These are phyloP conservation scores for Saccharomycopsis selenospora DNA, from an alignment of 805 yeast species.

Conservation along the genomic window DNA sequence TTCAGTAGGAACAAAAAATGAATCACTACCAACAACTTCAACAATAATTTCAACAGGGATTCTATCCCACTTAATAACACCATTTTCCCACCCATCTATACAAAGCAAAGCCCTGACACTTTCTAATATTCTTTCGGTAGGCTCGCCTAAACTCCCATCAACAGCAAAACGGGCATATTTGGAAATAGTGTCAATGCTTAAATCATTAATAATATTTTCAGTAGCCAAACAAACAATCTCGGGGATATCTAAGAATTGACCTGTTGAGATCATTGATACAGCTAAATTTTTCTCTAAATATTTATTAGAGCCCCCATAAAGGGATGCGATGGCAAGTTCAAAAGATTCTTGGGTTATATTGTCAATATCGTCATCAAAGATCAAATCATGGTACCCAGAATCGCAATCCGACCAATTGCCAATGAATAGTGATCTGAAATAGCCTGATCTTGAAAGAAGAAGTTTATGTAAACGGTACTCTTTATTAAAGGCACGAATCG, in stretches of 20 bases:
- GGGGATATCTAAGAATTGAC: constrained; percentile 42
- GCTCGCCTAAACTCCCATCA: constrained; percentile 38
- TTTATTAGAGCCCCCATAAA: constrained; percentile 38
- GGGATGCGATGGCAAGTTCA: constrained; percentile 39
- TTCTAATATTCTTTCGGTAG: constrained; percentile 39
- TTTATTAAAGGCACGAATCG: constrained; percentile 39
- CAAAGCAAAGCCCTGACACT: constrained; percentile 40
- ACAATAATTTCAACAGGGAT: constrained; percentile 38
- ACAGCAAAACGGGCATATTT: constrained; percentile 37
- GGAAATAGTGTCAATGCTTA: constrained; percentile 33
- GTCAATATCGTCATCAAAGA: constrained; percentile 33
- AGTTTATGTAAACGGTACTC: constrained; percentile 41
- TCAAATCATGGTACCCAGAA: constrained; percentile 25
- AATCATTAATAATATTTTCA: constrained; percentile 30
- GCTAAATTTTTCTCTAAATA: constrained; percentile 32
- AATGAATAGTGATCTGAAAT: constrained; percentile 39
- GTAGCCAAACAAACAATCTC: constrained; percentile 40
- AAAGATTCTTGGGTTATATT: constrained; percentile 39
- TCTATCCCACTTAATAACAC: constrained; percentile 39
- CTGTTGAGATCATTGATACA: constrained; percentile 39
- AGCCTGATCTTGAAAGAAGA: constrained; percentile 39
- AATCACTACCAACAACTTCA: constrained; percentile 41
- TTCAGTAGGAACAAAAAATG: constrained; percentile 47
- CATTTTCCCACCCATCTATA: constrained; percentile 43
- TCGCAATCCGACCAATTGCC: constrained; percentile 36